Percentiles rank a stretch among this genome's conserved stretches.
phyloP scores from a whole-genome alignment of 192 early-diverging fungal species.

The Backusella parvicylindrica region DNA sequence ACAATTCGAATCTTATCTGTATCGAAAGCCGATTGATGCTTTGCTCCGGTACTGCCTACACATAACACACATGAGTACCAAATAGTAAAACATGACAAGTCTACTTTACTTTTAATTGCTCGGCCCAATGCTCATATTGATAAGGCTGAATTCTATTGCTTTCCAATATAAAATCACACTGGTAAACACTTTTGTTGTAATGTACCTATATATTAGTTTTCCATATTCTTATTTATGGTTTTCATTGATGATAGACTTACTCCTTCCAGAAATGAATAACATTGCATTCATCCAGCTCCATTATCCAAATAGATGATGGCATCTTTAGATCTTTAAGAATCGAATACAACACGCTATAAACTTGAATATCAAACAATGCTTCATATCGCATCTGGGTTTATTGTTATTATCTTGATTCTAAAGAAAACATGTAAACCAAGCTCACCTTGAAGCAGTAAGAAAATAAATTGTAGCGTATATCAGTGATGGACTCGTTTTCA shows the following conservation, averaged over 20 bases:
- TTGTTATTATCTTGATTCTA: not conserved
- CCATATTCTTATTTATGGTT: not conserved
- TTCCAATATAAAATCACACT: not conserved
- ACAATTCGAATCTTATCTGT: not conserved
- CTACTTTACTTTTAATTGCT: not conserved
- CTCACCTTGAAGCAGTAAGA: not conserved
- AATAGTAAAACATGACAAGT: not conserved
- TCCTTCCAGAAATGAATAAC: not conserved
- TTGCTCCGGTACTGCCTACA: not conserved
- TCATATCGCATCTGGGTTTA: not conserved
- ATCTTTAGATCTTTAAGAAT: not conserved
- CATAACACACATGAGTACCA: not conserved
- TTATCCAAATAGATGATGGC: not conserved
- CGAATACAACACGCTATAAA: not conserved
- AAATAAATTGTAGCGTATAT: not conserved
- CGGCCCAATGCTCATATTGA: not conserved
- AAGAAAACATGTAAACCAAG: not conserved
- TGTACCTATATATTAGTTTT: not conserved
- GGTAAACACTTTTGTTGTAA: not conserved
- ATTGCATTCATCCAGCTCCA: not conserved
- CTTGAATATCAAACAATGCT: not conserved
- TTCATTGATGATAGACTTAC: not conserved
- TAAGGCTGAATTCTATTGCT: not conserved
- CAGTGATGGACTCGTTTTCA: not conserved
- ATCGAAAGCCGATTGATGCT: not conserved